Evolutionary conservation across 345 rosid species (phyloP), one percentile per base, ranked within the genome.

Genomic region (Physaria fendleri): DNA sequence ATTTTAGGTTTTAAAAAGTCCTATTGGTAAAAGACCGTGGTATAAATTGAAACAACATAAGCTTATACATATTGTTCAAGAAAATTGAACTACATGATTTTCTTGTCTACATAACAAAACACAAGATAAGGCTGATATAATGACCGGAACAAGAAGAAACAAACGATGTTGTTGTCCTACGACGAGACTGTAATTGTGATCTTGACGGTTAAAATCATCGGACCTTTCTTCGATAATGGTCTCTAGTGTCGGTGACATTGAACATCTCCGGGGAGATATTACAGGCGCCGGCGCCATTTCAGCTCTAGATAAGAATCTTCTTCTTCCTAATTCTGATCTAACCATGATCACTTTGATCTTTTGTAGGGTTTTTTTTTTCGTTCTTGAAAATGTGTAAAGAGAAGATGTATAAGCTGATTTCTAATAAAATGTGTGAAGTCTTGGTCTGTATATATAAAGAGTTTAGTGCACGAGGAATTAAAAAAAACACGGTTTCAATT

Each of bases 171-270:
- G 60, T 72, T 27, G 77, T 49, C 44, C 66, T 16, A 17, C 38
- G 10, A 11, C 17, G 40, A 74, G 49, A 4, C 11, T 56, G 20
- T 20, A 20, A 47, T 41, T 1, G 6, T 4, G 37, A 37, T 45
- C 49, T 28, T 56, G 47, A 38, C 48, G 45, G 12, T 6, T 17
- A 7, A 66, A 59, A 12, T 64, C 66, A 43, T 74, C 72, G 3
- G 51, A 55, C 40, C 69, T 73, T 66, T 82, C 84, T 60, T 82
- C 87, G 13, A 52, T 30, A 42, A 79, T 79, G 6, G 84, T 75
- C 68, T 79, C 87, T 51, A 82, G 56, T 47, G 50, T 71, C 4
- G 81, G 82, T 44, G 34, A 65, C 40, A 49, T 57, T 15, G 79
- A 69, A 47, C 69, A 55, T 52, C 54, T 73, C 59, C 71, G 69